phyloP scores from a whole-genome alignment of 2,329 filamentous ascomycete species.

The Fusarium pseudoanthophilum region DNA sequence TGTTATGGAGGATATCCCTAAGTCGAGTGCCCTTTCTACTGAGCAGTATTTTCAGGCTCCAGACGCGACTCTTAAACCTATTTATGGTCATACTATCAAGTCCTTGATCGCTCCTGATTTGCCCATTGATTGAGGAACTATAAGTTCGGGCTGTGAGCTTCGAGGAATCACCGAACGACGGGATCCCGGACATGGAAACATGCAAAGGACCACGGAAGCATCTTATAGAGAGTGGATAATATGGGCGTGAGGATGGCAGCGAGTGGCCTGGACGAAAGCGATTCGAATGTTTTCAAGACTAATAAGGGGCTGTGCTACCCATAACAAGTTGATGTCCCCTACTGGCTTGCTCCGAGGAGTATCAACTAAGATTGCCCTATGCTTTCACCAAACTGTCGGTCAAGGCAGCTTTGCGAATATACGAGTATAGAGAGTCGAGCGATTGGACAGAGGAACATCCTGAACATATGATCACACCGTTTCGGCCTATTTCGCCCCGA shows the following conservation, averaged over 20 bases:
- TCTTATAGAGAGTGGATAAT: neutral
- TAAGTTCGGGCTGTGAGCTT: neutral
- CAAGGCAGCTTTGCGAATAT: neutral
- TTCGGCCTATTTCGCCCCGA: neutral
- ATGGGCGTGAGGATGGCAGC: fast-evolving
- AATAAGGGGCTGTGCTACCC: no score
- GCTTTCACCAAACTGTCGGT: no score
- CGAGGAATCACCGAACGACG: fast-evolving
- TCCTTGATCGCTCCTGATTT: no score
- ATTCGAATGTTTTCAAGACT: fast-evolving
- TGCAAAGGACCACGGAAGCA: fast-evolving
- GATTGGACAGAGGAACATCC: neutral
- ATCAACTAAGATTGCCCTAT: neutral
- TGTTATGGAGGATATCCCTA: fast-evolving
- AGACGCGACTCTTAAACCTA: neutral
- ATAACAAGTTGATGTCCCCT: neutral
- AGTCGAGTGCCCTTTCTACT: neutral
- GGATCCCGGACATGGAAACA: neutral
- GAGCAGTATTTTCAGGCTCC: fast-evolving
- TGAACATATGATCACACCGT: neutral
- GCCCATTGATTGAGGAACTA: neutral
- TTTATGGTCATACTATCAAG: neutral
- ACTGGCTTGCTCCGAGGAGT: neutral
- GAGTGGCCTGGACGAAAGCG: fast-evolving
- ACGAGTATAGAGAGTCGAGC: neutral